phyloP scores from a whole-genome alignment of 805 yeast genomes.

The Zygoascus ofunaensis region DNA sequence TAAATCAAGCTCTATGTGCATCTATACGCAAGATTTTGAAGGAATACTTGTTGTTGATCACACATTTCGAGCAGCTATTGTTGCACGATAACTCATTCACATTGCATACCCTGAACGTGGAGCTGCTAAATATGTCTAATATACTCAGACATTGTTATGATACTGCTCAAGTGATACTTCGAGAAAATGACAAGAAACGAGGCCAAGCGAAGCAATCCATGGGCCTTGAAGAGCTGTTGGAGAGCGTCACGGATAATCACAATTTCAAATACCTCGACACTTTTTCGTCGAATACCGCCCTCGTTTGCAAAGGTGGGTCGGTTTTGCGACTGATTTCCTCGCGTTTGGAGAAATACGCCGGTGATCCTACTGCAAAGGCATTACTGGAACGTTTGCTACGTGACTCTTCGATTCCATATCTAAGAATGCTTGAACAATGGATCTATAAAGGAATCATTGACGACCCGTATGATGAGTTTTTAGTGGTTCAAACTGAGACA shows the following conservation, averaged over 20 bases:
- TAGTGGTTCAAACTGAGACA: conserved; percentile 39
- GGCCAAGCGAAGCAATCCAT: conserved; percentile 25
- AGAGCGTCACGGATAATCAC: conserved; percentile 29
- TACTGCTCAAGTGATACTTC: conserved; percentile 39
- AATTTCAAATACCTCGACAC: conserved; percentile 8
- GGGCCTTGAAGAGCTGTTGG: conserved; percentile 37
- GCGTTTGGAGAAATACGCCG: conserved; percentile 48
- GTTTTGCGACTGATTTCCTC: conserved; percentile 54
- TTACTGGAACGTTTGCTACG: conserved; percentile 48
- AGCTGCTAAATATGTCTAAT: conserved; percentile 31
- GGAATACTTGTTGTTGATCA: conserved; percentile 22
- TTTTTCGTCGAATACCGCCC: conserved; percentile 15
- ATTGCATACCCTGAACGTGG: conserved; percentile 49
- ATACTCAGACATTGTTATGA: conserved; percentile 50
- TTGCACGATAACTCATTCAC: conserved; percentile 43
- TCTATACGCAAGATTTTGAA: conserved; percentile 42
- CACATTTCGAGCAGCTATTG: conserved; percentile 46
- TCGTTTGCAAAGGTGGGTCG: conserved; percentile 59
- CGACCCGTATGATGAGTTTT: conserved; percentile 78
- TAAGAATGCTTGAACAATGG: conserved; percentile 71
- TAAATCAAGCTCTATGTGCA: conserved; percentile 62
- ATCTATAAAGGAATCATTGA: conserved; percentile 58
- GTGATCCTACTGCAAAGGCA: conserved; percentile 49
- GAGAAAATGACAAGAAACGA: conserved; percentile 29
- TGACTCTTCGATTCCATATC: conserved; percentile 52